A percentile compares a stretch with the other conserved stretches of the same genome.
Conservation (phyloP, 2,329 filamentous ascomycete genomes). For the Gremmenia infestans region DNA sequence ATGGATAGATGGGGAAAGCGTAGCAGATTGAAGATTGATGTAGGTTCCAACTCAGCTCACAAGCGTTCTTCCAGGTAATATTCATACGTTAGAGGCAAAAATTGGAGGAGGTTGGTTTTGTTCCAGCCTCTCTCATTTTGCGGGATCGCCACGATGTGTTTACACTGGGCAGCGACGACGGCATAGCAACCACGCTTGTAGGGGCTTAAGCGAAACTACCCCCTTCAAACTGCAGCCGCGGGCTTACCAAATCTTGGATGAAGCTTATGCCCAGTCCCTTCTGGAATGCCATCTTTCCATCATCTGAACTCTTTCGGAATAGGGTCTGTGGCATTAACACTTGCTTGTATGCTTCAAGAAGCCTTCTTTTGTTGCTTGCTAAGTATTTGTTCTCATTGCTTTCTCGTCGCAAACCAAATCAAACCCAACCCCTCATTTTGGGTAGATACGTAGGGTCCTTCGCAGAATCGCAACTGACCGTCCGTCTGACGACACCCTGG, state of each 20-base stretch:
- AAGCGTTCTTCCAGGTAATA: neutral
- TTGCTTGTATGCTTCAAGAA: no score
- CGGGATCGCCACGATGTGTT: neutral
- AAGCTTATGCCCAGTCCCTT: neutral
- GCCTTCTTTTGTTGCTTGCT: no score
- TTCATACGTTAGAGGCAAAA: neutral
- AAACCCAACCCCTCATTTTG: no score
- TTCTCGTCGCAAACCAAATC: no score
- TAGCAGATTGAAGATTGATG: conserved; percentile 4
- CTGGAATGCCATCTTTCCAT: neutral
- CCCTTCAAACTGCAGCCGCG: neutral
- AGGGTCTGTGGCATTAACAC: neutral
- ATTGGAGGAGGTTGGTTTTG: neutral
- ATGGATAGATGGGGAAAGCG: neutral
- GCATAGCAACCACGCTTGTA: neutral
- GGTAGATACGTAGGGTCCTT: no score
- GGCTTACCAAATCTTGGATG: neutral
- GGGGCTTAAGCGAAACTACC: neutral
- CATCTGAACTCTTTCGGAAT: neutral
- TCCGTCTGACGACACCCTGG: no score
- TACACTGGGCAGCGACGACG: neutral
- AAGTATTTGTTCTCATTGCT: no score
- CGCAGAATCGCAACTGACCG: no score
- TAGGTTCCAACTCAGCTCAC: neutral
- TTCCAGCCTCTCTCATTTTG: neutral